Conservation (phyloP, 768 basidiomycete species). For the Xerocomus brunneocitrinus region DNA sequence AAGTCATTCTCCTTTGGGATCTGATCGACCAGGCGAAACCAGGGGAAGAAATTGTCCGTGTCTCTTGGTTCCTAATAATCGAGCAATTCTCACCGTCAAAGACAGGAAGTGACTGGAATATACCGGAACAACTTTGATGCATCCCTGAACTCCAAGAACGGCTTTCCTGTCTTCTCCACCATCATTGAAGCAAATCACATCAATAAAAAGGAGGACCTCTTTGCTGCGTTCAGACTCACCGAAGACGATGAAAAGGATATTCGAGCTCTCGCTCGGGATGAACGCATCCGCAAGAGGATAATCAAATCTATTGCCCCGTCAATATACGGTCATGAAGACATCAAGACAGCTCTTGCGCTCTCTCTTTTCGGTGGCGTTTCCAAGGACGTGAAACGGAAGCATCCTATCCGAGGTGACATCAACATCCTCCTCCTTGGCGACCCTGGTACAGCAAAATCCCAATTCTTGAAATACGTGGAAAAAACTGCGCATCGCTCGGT, state of each 20-base stretch:
- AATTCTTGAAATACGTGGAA: slow-evolving; percentile 98
- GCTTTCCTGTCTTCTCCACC: slow-evolving; percentile 98
- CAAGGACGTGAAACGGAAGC: slow-evolving; percentile 96
- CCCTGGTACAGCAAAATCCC: slow-evolving; percentile 98
- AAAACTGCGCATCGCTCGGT: slow-evolving; percentile 98
- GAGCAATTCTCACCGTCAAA: slow-evolving; percentile 6
- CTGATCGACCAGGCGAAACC: slow-evolving; percentile 97
- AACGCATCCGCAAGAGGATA: slow-evolving; percentile 94
- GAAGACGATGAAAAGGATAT: slow-evolving; percentile 97
- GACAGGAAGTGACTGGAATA: slow-evolving; percentile 92
- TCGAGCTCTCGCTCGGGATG: slow-evolving; percentile 79
- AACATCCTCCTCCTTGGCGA: slow-evolving; percentile 95
- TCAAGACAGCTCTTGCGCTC: slow-evolving; percentile 95
- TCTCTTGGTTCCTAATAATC: slow-evolving; percentile 1
- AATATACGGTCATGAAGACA: slow-evolving; percentile 98
- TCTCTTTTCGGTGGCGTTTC: slow-evolving; percentile 91
- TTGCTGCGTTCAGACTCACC: slow-evolving; percentile 95
- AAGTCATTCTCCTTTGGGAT: slow-evolving; percentile 96
- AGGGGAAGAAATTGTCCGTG: slow-evolving; percentile 90
- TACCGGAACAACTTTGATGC: slow-evolving; percentile 99
- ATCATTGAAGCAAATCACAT: slow-evolving; percentile 97
- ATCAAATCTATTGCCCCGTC: slow-evolving; percentile 98
- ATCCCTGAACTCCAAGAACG: slow-evolving; percentile 96
- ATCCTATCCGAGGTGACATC: slow-evolving; percentile 95
- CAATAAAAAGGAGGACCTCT: slow-evolving; percentile 98